Conservation (phyloP, 352 stramenopile genomes). For the Phytophthora niederhauseri region DNA sequence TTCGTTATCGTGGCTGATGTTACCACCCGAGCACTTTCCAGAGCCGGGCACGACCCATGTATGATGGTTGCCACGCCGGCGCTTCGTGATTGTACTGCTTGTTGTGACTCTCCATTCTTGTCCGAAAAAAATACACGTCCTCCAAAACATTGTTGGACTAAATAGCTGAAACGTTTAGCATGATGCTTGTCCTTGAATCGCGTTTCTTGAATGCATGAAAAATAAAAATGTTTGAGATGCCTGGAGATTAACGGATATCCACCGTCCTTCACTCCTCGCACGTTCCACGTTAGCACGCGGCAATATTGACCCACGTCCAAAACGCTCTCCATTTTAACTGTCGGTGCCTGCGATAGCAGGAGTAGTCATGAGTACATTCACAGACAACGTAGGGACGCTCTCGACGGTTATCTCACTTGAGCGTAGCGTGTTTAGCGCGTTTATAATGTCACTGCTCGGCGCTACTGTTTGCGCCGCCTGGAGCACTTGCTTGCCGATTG, state of each 20-base stretch:
- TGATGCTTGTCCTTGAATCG: background rate
- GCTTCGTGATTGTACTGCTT: conserved; percentile 1
- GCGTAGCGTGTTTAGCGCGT: too few species aligned
- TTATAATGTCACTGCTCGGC: too few species aligned
- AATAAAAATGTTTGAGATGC: conserved; percentile 17
- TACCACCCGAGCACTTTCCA: background rate
- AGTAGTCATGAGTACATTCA: too few species aligned
- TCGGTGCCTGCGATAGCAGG: too few species aligned
- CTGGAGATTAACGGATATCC: background rate
- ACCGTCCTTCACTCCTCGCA: conserved; percentile 6
- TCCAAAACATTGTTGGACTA: conserved; percentile 1
- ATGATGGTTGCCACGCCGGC: conserved; percentile 7
- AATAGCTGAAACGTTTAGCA: background rate
- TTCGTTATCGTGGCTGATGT: too few species aligned
- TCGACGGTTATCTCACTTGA: too few species aligned
- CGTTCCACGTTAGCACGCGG: conserved; percentile 11
- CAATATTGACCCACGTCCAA: conserved; percentile 8
- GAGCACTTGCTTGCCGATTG: too few species aligned
- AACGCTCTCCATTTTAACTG: too few species aligned
- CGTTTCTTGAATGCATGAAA: conserved; percentile 15
- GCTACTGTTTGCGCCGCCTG: too few species aligned
- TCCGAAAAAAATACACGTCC: conserved; percentile 4
- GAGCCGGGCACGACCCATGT: conserved; percentile 5
- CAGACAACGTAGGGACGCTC: too few species aligned
- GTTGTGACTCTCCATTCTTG: background rate